Evolutionary conservation across 352 stramenopile genomes (phyloP).

Genomic region (Globisporangium ultimum): DNA sequence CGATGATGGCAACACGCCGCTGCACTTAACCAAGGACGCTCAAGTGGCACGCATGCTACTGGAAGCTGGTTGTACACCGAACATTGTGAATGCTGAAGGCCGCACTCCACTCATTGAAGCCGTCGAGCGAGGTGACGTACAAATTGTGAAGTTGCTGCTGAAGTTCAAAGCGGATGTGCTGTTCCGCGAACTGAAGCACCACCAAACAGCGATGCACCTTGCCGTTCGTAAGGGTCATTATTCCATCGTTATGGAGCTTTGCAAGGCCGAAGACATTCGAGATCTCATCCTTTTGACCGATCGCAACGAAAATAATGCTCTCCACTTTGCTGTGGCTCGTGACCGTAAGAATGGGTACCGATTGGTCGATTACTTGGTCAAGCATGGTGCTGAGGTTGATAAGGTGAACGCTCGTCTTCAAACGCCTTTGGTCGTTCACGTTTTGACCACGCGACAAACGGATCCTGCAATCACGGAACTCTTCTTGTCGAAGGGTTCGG

Average conservation of each 20-base stretch:
- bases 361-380: slow-evolving; percentile 81
- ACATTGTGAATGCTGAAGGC: slow-evolving; percentile 81
- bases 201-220: slow-evolving; percentile 79
- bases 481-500: slow-evolving; percentile 59
- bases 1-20: slow-evolving; percentile 78
- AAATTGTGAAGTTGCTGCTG: slow-evolving; percentile 76
- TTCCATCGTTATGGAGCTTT: slow-evolving; percentile 83
- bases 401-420: slow-evolving; percentile 83
- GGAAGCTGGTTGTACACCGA: slow-evolving; percentile 76
- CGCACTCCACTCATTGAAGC: slow-evolving; percentile 77
- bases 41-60: slow-evolving; percentile 79
- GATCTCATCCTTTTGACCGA: slow-evolving; percentile 72
- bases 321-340: slow-evolving; percentile 79
- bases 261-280: slow-evolving; percentile 62
- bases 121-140: slow-evolving; percentile 64
- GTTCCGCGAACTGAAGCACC: slow-evolving; percentile 83
- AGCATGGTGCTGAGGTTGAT: slow-evolving; percentile 77
- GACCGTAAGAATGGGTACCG: slow-evolving; percentile 82
- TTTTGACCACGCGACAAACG: slow-evolving; percentile 83
- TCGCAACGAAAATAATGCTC: slow-evolving; percentile 81
- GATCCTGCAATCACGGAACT: slow-evolving; percentile 76
- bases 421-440: slow-evolving; percentile 75
- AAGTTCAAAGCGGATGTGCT: slow-evolving; percentile 84
- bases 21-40: slow-evolving; percentile 77
- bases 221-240: slow-evolving; percentile 84